Evolutionary conservation across 2,329 filamentous ascomycete species (phyloP).

Genomic region (Aureobasidium sp.): DNA sequence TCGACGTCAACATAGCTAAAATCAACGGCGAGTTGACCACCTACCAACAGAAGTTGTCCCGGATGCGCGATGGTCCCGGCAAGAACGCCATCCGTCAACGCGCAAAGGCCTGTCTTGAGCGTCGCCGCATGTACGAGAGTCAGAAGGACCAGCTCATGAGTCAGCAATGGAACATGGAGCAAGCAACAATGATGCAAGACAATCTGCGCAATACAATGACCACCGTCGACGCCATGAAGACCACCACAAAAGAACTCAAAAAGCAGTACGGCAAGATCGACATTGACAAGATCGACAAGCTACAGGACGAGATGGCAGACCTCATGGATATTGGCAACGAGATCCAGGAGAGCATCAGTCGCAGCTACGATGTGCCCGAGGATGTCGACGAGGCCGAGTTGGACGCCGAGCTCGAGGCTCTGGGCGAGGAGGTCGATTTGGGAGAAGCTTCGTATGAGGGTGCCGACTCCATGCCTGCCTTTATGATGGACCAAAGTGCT

Average conservation of each 20-base stretch:
- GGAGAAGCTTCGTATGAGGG: constrained; percentile 56
- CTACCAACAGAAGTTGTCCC: constrained; percentile 78
- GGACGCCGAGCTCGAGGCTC: constrained; percentile 89
- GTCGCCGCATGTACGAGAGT: constrained; percentile 86
- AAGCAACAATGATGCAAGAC: constrained; percentile 96
- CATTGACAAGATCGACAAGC: constrained; percentile 90
- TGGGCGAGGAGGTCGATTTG: constrained; percentile 89
- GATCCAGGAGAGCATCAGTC: constrained; percentile 87
- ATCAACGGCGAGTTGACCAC: constrained; percentile 82
- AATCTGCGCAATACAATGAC: constrained; percentile 98
- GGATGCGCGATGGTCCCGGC: constrained; percentile 92
- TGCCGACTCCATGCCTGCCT: constrained; percentile 55
- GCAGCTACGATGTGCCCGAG: constrained; percentile 91
- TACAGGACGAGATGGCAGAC: constrained; percentile 99
- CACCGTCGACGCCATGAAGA: constrained; percentile 95
- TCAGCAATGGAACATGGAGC: constrained; percentile 99
- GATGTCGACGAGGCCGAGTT: constrained; percentile 95
- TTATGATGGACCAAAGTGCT: constrained; percentile 74
- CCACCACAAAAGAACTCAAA: constrained; percentile 83
- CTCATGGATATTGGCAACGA: constrained; percentile 96
- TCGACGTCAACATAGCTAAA: constrained; percentile 91
- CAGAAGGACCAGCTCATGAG: constrained; percentile 90
- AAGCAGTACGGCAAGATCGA: constrained; percentile 97
- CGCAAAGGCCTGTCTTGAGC: constrained; percentile 86
- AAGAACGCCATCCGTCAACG: constrained; percentile 91